These are phyloP conservation scores for Trichoderma simmonsii DNA, from an alignment of 2,329 filamentous ascomycete species.

Conservation along the genomic window DNA sequence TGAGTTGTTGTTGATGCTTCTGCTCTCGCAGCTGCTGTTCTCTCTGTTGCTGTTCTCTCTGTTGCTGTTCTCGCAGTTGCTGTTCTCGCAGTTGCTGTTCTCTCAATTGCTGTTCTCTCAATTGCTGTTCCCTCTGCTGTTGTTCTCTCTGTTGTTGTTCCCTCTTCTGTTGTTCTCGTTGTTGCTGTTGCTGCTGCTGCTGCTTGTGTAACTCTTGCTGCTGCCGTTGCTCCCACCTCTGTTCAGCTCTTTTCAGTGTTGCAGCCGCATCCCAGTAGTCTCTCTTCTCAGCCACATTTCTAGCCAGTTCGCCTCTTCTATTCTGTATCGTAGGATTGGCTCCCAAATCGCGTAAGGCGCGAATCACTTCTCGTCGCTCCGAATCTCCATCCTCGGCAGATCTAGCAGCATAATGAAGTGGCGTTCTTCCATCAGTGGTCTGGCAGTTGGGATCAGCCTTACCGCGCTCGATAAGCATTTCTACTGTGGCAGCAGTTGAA, in stretches of 20 bases:
- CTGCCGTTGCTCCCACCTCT: constrained; percentile 34
- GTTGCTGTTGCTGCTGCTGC: neutral
- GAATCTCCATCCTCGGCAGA: constrained; percentile 31
- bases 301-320: constrained; percentile 27
- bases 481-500: constrained; percentile 30
- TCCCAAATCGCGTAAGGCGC: constrained; percentile 29
- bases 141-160: neutral
- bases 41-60: neutral
- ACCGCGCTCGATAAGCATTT: constrained; percentile 32
- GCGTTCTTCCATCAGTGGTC: constrained; percentile 30
- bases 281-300: constrained; percentile 33
- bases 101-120: constrained; percentile 17
- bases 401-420: constrained; percentile 33
- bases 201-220: constrained; percentile 18
- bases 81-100: constrained; percentile 21
- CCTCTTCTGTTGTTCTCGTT: neutral
- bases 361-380: constrained; percentile 31
- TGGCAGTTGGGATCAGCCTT: constrained; percentile 30
- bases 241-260: constrained; percentile 33
- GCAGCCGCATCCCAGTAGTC: constrained; percentile 33
- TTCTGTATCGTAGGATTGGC: constrained; percentile 31
- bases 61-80: constrained; percentile 19
- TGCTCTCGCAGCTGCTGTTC: neutral
- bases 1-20: neutral
- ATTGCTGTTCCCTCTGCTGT: neutral